Evolutionary conservation across 1,139 yeast species (phyloP).

Genomic region (Zygosaccharomyces sapae): DNA sequence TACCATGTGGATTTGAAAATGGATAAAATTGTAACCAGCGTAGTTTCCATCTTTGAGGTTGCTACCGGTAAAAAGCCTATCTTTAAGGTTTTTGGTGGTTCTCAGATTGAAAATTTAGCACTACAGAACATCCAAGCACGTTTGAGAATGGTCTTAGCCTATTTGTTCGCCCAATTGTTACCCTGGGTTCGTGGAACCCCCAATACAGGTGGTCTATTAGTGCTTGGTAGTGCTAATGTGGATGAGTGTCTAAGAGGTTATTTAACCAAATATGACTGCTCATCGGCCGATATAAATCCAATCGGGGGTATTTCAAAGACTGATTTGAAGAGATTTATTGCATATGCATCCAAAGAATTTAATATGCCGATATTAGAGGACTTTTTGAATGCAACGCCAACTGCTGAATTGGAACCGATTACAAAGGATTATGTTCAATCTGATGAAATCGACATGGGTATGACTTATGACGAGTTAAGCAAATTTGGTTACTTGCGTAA

Average conservation of each 20-base stretch:
- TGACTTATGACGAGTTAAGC: conserved; percentile 91
- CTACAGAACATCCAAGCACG: conserved; percentile 95
- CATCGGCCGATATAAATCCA: conserved; percentile 95
- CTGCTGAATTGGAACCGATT: conserved; percentile 96
- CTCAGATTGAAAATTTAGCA: conserved; percentile 85
- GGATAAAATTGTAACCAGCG: conserved; percentile 76
- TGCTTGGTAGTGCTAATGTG: conserved; percentile 94
- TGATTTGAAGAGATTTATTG: conserved; percentile 80
- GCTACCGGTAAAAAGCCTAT: conserved; percentile 89
- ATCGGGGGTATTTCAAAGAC: conserved; percentile 96
- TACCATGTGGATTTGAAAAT: conserved; percentile 89
- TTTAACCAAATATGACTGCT: conserved; percentile 92
- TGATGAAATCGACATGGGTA: conserved; percentile 97
- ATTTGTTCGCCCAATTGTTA: conserved; percentile 84
- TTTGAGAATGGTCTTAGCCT: conserved; percentile 87
- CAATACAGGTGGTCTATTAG: conserved; percentile 65
- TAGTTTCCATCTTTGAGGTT: conserved; percentile 70
- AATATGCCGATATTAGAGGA: conserved; percentile 71
- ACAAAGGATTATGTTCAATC: conserved; percentile 89
- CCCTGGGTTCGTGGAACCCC: conserved; percentile 85
- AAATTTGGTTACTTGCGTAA: conserved; percentile 89
- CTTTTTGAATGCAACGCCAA: conserved; percentile 87
- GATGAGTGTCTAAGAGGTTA: conserved; percentile 96
- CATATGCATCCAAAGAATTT: conserved; percentile 67
- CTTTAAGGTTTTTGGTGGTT: conserved; percentile 90